phyloP scores from a whole-genome alignment of 2,329 filamentous ascomycete species.

The Parasarocladium wereldwijsianum region DNA sequence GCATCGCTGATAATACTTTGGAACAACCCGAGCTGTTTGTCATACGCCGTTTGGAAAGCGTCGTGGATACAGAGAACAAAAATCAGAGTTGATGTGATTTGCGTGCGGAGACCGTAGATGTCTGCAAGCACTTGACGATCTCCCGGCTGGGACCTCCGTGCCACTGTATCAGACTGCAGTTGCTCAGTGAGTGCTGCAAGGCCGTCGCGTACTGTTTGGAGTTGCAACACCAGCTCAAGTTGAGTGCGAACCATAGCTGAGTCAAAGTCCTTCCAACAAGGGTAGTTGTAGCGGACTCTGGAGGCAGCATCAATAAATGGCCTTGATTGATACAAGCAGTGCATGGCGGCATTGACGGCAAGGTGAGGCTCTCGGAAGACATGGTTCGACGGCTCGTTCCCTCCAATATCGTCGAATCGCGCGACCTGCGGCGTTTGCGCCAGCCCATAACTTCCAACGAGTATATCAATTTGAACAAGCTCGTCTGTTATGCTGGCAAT shows the following conservation, averaged over 20 bases:
- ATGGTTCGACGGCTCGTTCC: neutral
- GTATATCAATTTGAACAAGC: slow-evolving; percentile 1
- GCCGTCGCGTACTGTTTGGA: neutral
- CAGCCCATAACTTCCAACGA: slow-evolving; percentile 2
- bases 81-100: slow-evolving; percentile 2
- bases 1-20: slow-evolving; percentile 5
- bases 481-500: slow-evolving; percentile 2
- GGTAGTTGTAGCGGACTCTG: neutral
- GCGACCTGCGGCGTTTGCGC: slow-evolving; percentile 1
- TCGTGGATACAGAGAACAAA: slow-evolving; percentile 3
- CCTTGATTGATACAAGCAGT: neutral
- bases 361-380: neutral
- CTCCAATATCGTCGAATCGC: neutral
- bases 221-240: neutral
- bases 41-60: slow-evolving; percentile 2
- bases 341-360: neutral
- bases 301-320: neutral
- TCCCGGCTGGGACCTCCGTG: neutral
- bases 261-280: neutral
- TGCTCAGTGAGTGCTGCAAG: neutral
- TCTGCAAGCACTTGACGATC: slow-evolving; percentile 2
- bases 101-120: slow-evolving; percentile 3
- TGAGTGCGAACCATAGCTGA: neutral
- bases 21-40: slow-evolving; percentile 1
- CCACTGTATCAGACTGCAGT: neutral